Percentiles rank a stretch among this genome's conserved stretches.
phyloP scores from a whole-genome alignment of 495 filamentous ascomycete species.

The Aspergillus biplanus region DNA sequence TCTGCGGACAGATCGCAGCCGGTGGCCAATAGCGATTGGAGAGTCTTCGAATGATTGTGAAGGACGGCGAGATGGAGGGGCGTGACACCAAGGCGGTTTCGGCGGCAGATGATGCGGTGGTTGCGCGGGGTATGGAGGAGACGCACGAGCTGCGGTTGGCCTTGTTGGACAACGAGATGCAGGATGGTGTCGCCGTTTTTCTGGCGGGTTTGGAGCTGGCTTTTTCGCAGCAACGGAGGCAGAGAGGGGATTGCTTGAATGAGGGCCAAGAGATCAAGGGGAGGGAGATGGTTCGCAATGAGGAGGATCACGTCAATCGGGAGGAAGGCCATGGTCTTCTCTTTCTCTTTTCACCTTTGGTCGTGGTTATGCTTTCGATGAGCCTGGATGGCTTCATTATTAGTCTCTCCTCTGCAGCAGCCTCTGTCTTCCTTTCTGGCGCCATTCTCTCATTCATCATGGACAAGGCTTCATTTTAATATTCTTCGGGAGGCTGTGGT shows the following conservation, averaged over 20 bases:
- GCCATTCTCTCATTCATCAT: background rate
- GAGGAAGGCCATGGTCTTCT: slow-evolving; percentile 4
- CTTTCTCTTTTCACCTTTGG: background rate
- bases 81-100: background rate
- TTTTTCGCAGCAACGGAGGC: background rate
- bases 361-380: background rate
- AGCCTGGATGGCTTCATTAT: background rate
- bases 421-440: background rate
- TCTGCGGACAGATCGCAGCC: slow-evolving; percentile 2
- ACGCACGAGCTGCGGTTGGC: background rate
- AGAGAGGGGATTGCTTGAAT: background rate
- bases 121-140: slow-evolving; percentile 7
- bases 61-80: slow-evolving; percentile 3
- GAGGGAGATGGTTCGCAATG: slow-evolving; percentile 1
- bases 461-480: slow-evolving; percentile 1
- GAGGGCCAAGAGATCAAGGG: background rate
- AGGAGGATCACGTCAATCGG: slow-evolving; percentile 2
- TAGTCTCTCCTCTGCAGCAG: too few species aligned
- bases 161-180: slow-evolving; percentile 3
- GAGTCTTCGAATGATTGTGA: background rate
- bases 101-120: background rate
- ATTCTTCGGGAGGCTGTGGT: background rate
- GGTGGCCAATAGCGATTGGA: background rate
- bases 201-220: background rate
- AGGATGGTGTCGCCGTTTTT: slow-evolving; percentile 1